These are phyloP conservation scores for Rhizopus arrhizus DNA, from an alignment of 371 early-diverging fungal genomes.

Conservation along the genomic window DNA sequence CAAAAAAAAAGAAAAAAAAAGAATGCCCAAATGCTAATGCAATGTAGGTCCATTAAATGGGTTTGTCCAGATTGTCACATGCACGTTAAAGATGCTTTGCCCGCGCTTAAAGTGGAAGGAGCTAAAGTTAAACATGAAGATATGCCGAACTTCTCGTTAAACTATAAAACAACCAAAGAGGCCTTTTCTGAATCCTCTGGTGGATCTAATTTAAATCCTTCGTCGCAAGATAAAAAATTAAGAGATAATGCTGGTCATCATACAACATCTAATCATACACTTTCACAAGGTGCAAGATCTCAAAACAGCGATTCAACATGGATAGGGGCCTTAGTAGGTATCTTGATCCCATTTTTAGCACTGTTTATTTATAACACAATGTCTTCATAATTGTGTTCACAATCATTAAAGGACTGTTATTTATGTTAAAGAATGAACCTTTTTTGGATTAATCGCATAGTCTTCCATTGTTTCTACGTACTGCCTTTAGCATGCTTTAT, in stretches of 20 bases:
- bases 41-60: slow-evolving; percentile 34
- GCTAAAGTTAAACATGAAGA: slow-evolving; percentile 10
- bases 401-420: not conserved
- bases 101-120: slow-evolving; percentile 20
- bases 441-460: too few species aligned
- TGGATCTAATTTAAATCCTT: not conserved
- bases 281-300: not conserved
- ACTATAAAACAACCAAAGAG: slow-evolving; percentile 13
- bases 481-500: too few species aligned
- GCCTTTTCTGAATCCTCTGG: not conserved
- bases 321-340: not conserved
- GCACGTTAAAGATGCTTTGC: slow-evolving; percentile 28
- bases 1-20: not conserved
- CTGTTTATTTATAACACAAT: not conserved
- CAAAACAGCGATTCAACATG: not conserved
- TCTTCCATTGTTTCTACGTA: too few species aligned
- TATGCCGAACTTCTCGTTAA: slow-evolving; percentile 28
- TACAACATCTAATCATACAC: not conserved
- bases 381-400: not conserved
- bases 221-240: not conserved
- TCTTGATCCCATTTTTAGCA: not conserved
- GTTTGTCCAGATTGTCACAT: slow-evolving; percentile 31
- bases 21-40: not conserved
- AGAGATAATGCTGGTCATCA: slow-evolving; percentile 1
- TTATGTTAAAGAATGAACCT: not conserved